Conservation (phyloP, 2,329 filamentous ascomycete genomes). For the Epichloe brachyelytri region DNA sequence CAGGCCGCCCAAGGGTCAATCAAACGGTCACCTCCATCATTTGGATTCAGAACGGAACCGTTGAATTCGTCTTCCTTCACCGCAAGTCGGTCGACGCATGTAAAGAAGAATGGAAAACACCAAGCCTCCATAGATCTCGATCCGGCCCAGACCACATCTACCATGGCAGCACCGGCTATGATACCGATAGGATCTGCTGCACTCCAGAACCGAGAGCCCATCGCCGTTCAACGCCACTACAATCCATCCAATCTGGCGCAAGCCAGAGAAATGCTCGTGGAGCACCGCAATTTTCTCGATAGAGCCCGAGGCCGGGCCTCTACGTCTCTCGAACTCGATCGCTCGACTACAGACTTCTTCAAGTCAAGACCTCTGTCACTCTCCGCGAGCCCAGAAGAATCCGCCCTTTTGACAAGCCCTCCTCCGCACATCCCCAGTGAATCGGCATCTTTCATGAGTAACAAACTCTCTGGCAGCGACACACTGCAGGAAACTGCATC, state of each 20-base stretch:
- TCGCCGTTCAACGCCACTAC: constrained; percentile 20
- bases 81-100: constrained; percentile 1
- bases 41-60: background rate
- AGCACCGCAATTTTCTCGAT: constrained; percentile 21
- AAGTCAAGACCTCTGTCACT: constrained; percentile 14
- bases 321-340: constrained; percentile 23
- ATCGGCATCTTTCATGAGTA: constrained; percentile 4
- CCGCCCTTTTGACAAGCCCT: constrained; percentile 11
- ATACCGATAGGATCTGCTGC: constrained; percentile 19
- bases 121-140: constrained; percentile 4
- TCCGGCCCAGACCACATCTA: constrained; percentile 5
- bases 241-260: constrained; percentile 18
- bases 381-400: constrained; percentile 17
- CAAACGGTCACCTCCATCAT: background rate
- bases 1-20: background rate
- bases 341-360: constrained; percentile 12
- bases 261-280: constrained; percentile 24
- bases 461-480: constrained; percentile 9
- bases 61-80: background rate
- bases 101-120: constrained; percentile 5
- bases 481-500: constrained; percentile 4
- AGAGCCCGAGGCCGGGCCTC: constrained; percentile 17
- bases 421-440: constrained; percentile 9
- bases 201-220: constrained; percentile 16
- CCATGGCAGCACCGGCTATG: constrained; percentile 20